These are phyloP conservation scores for Asterophora parasitica DNA, from an alignment of 768 basidiomycete species.

Conservation along the genomic window DNA sequence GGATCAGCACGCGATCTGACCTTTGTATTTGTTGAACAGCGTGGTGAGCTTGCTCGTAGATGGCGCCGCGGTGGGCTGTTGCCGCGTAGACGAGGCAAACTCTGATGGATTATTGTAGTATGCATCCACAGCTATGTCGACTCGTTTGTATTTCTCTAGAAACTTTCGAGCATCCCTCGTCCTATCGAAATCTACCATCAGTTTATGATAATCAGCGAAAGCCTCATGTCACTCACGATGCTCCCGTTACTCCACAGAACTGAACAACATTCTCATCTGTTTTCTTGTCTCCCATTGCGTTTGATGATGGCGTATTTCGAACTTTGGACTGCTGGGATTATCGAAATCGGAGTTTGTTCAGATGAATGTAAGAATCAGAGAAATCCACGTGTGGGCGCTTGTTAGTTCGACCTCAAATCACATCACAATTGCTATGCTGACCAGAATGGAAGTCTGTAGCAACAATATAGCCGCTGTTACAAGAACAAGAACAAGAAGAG, in stretches of 20 bases:
- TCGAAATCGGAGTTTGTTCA: constrained; percentile 1
- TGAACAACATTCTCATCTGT: constrained; percentile 49
- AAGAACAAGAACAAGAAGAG: constrained; percentile 5
- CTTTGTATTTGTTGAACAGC: constrained; percentile 69
- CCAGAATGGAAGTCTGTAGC: constrained; percentile 4
- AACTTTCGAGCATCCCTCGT: constrained; percentile 61
- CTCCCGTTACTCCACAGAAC: constrained; percentile 64
- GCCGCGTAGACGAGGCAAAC: constrained; percentile 21
- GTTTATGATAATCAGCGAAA: constrained; percentile 16
- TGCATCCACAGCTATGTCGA: constrained; percentile 72
- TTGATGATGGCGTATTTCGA: constrained; percentile 1
- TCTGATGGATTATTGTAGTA: constrained; percentile 56
- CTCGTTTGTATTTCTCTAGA: constrained; percentile 62
- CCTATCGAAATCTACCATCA: constrained; percentile 30
- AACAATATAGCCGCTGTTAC: constrained; percentile 1
- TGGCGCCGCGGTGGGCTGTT: constrained; percentile 24
- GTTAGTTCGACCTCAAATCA: constrained; percentile 2
- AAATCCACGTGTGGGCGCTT: constrained; percentile 2
- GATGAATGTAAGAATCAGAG: not conserved
- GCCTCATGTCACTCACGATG: constrained; percentile 47
- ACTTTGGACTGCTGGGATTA: constrained; percentile 8
- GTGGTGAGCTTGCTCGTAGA: constrained; percentile 50
- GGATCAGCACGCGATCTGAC: constrained; percentile 27
- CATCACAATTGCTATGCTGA: constrained; percentile 9
- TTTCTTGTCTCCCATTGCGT: constrained; percentile 35